phyloP scores from a whole-genome alignment of 1,284 basidiomycete genomes.

The Tilletia caries region DNA sequence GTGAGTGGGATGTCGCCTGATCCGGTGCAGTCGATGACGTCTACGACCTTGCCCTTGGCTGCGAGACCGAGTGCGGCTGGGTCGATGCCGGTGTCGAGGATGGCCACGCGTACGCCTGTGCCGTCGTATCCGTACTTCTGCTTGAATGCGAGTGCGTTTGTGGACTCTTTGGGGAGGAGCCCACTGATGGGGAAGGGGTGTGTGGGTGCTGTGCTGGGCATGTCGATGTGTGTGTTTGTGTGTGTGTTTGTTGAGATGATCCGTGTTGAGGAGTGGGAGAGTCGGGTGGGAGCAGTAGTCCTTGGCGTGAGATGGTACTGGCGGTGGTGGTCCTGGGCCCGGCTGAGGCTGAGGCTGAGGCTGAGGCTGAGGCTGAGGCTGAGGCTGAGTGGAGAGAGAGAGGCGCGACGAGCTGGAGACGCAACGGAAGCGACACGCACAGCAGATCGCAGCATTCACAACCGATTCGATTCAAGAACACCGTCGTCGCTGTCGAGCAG shows the following conservation, averaged over 20 bases:
- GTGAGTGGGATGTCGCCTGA: conserved; percentile 35
- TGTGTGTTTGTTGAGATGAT: too few species aligned
- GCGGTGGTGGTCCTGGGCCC: too few species aligned
- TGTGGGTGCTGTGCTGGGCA: conserved; percentile 2
- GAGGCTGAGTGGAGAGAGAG: not conserved
- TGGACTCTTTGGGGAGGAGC: conserved; percentile 53
- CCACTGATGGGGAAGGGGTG: conserved; percentile 48
- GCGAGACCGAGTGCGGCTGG: conserved; percentile 52
- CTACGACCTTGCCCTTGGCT: conserved; percentile 50
- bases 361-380: not conserved
- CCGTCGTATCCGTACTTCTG: conserved; percentile 51
- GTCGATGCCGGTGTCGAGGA: conserved; percentile 55
- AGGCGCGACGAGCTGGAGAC: too few species aligned
- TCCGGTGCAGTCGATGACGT: conserved; percentile 53
- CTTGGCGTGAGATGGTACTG: too few species aligned
- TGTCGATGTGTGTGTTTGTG: too few species aligned
- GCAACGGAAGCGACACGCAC: too few species aligned
- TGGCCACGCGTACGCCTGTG: conserved; percentile 50
- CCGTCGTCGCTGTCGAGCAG: too few species aligned
- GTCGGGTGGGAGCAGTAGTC: too few species aligned
- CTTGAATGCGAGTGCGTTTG: conserved; percentile 48
- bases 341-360: not conserved
- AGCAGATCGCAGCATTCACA: too few species aligned
- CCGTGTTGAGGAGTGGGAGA: too few species aligned
- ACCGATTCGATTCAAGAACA: too few species aligned